Conservation (phyloP, 108 stramenopile genomes). For the Nitzschia putrida region DNA sequence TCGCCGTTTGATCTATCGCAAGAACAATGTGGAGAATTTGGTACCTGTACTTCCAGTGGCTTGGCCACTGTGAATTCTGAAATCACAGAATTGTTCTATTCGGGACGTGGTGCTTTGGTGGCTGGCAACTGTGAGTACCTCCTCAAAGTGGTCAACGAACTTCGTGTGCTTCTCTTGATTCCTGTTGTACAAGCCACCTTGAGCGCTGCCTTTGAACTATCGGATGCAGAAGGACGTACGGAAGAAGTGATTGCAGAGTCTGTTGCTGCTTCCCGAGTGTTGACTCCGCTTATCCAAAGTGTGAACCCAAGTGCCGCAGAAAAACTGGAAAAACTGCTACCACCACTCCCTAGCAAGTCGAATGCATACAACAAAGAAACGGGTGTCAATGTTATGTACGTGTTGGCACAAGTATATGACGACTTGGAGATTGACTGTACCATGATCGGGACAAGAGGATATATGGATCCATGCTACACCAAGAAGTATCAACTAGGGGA, state of each 20-base stretch:
- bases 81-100: conserved; percentile 49
- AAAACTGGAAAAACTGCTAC: conserved; percentile 26
- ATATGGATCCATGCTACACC: neutral
- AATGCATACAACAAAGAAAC: conserved; percentile 2
- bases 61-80: conserved; percentile 44
- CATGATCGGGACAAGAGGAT: conserved; percentile 17
- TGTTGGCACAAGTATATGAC: conserved; percentile 8
- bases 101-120: conserved; percentile 52
- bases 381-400: conserved; percentile 6
- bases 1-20: conserved; percentile 60
- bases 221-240: conserved; percentile 19
- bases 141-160: conserved; percentile 36
- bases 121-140: conserved; percentile 50
- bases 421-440: conserved; percentile 37
- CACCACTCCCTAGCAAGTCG: neutral
- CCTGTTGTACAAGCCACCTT: conserved; percentile 66
- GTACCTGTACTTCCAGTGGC: conserved; percentile 41
- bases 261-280: conserved; percentile 25
- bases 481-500: neutral
- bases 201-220: conserved; percentile 14
- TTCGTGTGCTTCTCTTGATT: conserved; percentile 51
- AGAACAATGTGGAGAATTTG: conserved; percentile 59
- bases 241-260: conserved; percentile 51
- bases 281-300: conserved; percentile 48
- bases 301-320: conserved; percentile 45